Evolutionary conservation across 2,329 filamentous ascomycete species (phyloP), one percentile per base, ranked within the genome.

Genomic region (Colletotrichum higginsianum): DNA sequence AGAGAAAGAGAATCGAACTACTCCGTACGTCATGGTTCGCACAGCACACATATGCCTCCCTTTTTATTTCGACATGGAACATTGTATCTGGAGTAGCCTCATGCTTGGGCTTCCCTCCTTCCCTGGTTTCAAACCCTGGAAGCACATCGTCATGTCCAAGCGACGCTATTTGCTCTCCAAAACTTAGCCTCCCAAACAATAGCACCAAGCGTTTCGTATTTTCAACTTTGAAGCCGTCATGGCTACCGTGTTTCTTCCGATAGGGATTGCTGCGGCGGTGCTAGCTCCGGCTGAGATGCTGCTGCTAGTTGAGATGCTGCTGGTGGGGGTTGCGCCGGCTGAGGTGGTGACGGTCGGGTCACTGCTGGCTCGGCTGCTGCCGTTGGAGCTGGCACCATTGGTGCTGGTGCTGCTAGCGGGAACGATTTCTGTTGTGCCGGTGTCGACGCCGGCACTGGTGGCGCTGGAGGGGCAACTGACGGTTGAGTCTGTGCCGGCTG

Each of bases 21-120:
- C 73, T 66, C 73, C 73, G 40, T 66, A 64, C 71, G 73, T 67
- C 66, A 74, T 72, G 64, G 69, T 49, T 65, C 71, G 52, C 64
- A 72, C 15, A 71, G 13, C 46, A 50, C 46, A 50, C 60, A 40
- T 40, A 50, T 68, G 55, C 61, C 66, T 46, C 61, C 66, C 46
- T 56, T 61, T 70, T 49, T 71, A 40, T 46, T 47, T 66, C 55
- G 46, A 55, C 66, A 15, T 44, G n/a, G 21, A 42, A 30, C 50
- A 53, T 30, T 58, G 44, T 35, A 64, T 73, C 26, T 15, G 46
- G 60, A 58, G 21, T 7, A 23, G 26, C 42, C 53, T 50, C 66
- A 16, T 69, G 61, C 44, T 60, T 46, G 35, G 35, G 9, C 23
- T 46, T 11, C 4, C 49, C 49, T 46, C 26, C 42, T 61, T 18